phyloP scores from a whole-genome alignment of 768 basidiomycete genomes.

The Plicaturopsis crispa region DNA sequence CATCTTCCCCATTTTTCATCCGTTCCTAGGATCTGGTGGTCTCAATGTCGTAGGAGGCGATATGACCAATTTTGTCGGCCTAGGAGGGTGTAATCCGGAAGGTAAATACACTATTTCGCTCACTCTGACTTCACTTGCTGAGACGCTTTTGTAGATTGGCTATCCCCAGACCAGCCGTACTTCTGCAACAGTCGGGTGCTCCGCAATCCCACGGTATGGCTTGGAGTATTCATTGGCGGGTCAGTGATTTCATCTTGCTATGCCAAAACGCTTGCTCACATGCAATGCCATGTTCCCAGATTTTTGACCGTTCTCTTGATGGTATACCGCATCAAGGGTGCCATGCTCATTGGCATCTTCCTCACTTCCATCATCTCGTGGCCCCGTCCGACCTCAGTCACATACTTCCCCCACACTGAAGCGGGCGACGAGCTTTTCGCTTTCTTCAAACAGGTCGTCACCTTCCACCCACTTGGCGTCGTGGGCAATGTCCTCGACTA shows the following conservation, averaged over 20 bases:
- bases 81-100: slow-evolving; percentile 67
- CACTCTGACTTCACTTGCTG: too few relatives aligned
- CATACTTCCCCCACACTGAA: slow-evolving; percentile 69
- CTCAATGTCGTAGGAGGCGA: slow-evolving; percentile 73
- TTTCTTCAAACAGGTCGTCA: slow-evolving; percentile 81
- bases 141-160: too few relatives aligned
- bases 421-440: slow-evolving; percentile 68
- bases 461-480: slow-evolving; percentile 56
- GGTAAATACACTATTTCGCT: slow-evolving; percentile 41
- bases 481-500: slow-evolving; percentile 61
- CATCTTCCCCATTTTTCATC: neutral
- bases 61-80: slow-evolving; percentile 58
- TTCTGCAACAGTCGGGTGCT: slow-evolving; percentile 63
- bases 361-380: slow-evolving; percentile 82
- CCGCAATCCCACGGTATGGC: slow-evolving; percentile 74
- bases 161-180: slow-evolving; percentile 36
- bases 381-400: slow-evolving; percentile 77
- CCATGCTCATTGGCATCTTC: slow-evolving; percentile 78
- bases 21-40: slow-evolving; percentile 46
- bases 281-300: slow-evolving; percentile 26
- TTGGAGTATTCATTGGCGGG: slow-evolving; percentile 85
- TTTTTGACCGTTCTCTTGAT: slow-evolving; percentile 73
- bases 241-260: slow-evolving; percentile 23
- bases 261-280: neutral
- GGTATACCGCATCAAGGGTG: slow-evolving; percentile 80